Evolutionary conservation across 345 rosid species (phyloP), one percentile per base, ranked within the genome.

Genomic region (Syzygium oleosum): DNA sequence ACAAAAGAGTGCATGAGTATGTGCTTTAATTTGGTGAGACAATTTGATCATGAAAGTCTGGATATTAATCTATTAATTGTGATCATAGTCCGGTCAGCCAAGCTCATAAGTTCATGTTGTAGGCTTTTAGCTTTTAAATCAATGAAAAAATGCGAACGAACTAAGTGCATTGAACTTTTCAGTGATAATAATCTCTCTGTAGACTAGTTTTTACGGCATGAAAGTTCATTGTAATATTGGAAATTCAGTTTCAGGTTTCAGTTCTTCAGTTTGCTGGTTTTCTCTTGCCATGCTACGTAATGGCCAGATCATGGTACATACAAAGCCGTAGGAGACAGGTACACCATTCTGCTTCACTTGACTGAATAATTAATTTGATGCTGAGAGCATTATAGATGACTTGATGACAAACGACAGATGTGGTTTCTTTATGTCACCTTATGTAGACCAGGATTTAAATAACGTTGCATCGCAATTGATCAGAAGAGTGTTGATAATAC

Each of bases 251-350:
- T 90, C 95, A 94, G 95, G 92, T 93, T 88, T 93, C 92, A 53
- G 89, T 94, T 88, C 95, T 94, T 87, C 95, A 93, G 84, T 91
- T 92, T 91, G 94, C 92, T 84, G 94, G 93, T 23, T 91, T 93
- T 89, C 93, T 94, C 86, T 91, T 94, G 85, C 95, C 96, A 29
- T 93, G 93, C 90, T 93, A 93, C 59, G 92, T 92, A 56, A 91
- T 94, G 92, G 96, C 93, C 12, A 90, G 93, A 14, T 88, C 92
- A 3, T 93, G 93, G 93, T 94, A 94, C 91, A 59, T 88, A 84
- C 97, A 94, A 88, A 91, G 87, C 84, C 92, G 92, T 88, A 92
- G 95, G 91, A 91, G 93, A 63, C 88, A 86, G 90, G 88, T 88
- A 53, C 23, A 51, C 27, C 49, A 38, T 73, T 73, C 49, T 38